Base-by-base conservation (phyloP, 225 moss, liverwort and hornwort species). In the Antitrichia curtipendula region DNA sequence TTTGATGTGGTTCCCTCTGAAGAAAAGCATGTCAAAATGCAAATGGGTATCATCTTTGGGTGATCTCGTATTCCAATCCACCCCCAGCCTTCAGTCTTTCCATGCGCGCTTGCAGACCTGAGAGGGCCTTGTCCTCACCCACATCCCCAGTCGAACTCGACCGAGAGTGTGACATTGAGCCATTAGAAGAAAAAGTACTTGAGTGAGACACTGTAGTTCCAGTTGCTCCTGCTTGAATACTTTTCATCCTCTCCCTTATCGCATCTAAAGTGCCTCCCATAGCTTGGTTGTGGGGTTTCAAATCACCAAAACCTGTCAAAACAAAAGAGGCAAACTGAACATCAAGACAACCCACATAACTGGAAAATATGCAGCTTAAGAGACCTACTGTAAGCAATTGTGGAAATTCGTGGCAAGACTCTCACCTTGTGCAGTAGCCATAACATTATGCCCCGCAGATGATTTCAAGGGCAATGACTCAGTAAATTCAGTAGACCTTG, bases 201-300 rank as follows among this genome's bases (percentile, higher is more conserved):
- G 85, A 49, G 73, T 91, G 88, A 41, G 90, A 85, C 52, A 90
- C 90, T 38, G 92, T 82, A 82, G 91, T 90, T 82, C 92, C 96
- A 82, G 96, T 90, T 52, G 97, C 96, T 88, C 97, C 98, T 71
- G 98, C 98, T 94, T 98, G 98, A 75, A 98, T 98, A 74, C 92
- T 97, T 84, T 97, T 98, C 98, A 98, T 98, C 90, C 98, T 93
- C 73, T 98, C 98, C 86, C 98, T 93, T 81, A 98, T 98, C 70
- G 98, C 97, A 88, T 96, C 96, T 89, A 98, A 85, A 40, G 98
- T 96, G 40, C 98, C 98, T 57, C 93, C 96, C 71, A 87, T 73
- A 58, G 90, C 92, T 88, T 93, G 87, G 50, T 88, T 92, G 77
- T 96, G 93, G 69, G 88, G 89, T 90, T 94, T 93, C 58, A 90